Evolutionary conservation across 352 stramenopile genomes (phyloP).

Genomic region (Discostella stelligera): DNA sequence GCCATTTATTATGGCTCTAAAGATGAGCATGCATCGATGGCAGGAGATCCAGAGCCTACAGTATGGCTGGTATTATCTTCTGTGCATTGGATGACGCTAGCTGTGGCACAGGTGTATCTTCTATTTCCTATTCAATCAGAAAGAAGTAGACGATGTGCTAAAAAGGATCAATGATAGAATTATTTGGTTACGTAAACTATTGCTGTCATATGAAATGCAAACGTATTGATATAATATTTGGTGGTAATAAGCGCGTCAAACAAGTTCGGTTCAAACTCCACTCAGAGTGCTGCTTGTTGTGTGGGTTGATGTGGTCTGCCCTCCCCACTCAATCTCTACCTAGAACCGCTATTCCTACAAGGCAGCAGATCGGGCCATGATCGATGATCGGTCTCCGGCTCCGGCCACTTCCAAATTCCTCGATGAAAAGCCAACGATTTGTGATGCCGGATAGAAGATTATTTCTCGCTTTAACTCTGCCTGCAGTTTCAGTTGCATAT

Average conservation of each 20-base stretch:
- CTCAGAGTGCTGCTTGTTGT: too few relatives aligned
- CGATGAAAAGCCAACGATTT: background rate
- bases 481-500: background rate
- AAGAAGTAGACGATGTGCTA: background rate
- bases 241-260: too few relatives aligned
- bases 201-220: background rate
- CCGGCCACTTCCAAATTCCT: background rate
- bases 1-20: conserved; percentile 5
- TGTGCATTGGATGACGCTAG: conserved; percentile 58
- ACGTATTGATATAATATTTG: too few relatives aligned
- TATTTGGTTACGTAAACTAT: background rate
- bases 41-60: conserved; percentile 62
- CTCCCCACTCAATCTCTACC: too few relatives aligned
- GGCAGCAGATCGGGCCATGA: too few relatives aligned
- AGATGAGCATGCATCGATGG: conserved; percentile 44
- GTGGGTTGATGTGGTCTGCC: too few relatives aligned
- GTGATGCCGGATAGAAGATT: background rate
- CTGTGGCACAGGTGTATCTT: conserved; percentile 32
- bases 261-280: too few relatives aligned
- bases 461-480: background rate
- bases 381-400: too few relatives aligned
- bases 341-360: too few relatives aligned
- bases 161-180: background rate
- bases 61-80: conserved; percentile 57
- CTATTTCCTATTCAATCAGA: conserved; percentile 6